Percentiles rank a stretch among this genome's conserved stretches.
phyloP scores from a whole-genome alignment of 805 yeast species.

The Saccharomycopsis guyanensis region DNA sequence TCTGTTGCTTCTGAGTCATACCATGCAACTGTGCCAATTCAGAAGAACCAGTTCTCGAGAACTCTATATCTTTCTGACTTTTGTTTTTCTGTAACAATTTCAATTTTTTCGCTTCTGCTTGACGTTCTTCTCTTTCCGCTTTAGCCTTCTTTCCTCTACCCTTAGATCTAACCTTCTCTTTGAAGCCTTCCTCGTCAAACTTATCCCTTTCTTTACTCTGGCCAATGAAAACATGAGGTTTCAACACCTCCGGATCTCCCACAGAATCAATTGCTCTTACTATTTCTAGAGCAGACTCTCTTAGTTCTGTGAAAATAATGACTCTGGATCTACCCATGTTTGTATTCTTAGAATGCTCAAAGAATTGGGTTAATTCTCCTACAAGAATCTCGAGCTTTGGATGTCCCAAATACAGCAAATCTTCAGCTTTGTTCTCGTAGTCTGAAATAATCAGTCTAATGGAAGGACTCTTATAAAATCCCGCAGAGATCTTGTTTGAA shows the following conservation, averaged over 20 bases:
- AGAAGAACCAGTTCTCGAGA: slow-evolving; percentile 50
- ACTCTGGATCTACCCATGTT: slow-evolving; percentile 49
- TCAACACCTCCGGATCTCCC: slow-evolving; percentile 30
- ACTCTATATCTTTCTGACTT: slow-evolving; percentile 27
- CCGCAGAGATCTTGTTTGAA: slow-evolving; percentile 53
- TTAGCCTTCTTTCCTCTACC: slow-evolving; percentile 35
- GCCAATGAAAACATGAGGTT: slow-evolving; percentile 88
- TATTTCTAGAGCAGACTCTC: slow-evolving; percentile 88
- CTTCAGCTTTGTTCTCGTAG: slow-evolving; percentile 38
- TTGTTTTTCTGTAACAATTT: slow-evolving; percentile 28
- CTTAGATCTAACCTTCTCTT: slow-evolving; percentile 36
- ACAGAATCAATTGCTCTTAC: slow-evolving; percentile 51
- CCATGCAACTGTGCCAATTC: slow-evolving; percentile 74
- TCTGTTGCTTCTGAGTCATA: slow-evolving; percentile 87
- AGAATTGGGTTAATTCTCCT: slow-evolving; percentile 51
- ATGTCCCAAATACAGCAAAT: slow-evolving; percentile 30
- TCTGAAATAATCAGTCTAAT: slow-evolving; percentile 37
- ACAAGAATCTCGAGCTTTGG: slow-evolving; percentile 60
- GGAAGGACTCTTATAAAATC: slow-evolving; percentile 47
- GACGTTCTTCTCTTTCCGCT: slow-evolving; percentile 15
- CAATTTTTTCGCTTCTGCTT: slow-evolving; percentile 28
- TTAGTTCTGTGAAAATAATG: slow-evolving; percentile 78
- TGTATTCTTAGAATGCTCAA: slow-evolving; percentile 31
- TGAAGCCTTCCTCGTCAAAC: slow-evolving; percentile 49
- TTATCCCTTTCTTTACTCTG: slow-evolving; percentile 72